Evolutionary conservation across 2,329 filamentous ascomycete genomes (phyloP).

Genomic region (Lizonia empirigonia): DNA sequence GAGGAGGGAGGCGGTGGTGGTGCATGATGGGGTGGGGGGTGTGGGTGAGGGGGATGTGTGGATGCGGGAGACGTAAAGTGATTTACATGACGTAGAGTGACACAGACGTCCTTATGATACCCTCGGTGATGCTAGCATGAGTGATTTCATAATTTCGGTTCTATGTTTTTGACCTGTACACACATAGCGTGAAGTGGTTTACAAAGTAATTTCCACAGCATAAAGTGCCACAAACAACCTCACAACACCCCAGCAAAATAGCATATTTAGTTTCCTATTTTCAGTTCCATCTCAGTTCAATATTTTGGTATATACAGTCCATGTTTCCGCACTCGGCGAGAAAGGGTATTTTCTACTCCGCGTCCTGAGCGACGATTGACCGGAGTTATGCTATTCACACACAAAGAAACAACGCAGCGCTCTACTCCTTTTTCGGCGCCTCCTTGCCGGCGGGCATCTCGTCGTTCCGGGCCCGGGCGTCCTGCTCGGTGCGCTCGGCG

Average conservation of each 20-base stretch:
- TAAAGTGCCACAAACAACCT: too few species aligned
- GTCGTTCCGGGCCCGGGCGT: slow-evolving; percentile 33
- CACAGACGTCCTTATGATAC: slow-evolving; percentile 12
- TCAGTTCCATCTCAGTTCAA: too few species aligned
- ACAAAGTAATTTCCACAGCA: too few species aligned
- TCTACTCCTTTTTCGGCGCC: slow-evolving; percentile 19
- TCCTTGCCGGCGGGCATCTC: slow-evolving; percentile 29
- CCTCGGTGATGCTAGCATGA: neutral
- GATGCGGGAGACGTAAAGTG: slow-evolving; percentile 58
- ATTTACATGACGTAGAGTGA: neutral
- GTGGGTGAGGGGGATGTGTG: slow-evolving; percentile 79
- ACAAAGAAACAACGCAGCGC: neutral
- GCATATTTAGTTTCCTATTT: too few species aligned
- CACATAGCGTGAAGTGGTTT: too few species aligned
- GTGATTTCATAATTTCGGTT: too few species aligned
- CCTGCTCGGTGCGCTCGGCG: slow-evolving; percentile 43
- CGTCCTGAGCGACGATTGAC: slow-evolving; percentile 1
- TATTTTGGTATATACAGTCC: slow-evolving; percentile 18
- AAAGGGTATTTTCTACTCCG: slow-evolving; percentile 16
- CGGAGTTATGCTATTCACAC: slow-evolving; percentile 11
- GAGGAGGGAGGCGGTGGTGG: slow-evolving; percentile 85
- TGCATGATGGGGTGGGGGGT: slow-evolving; percentile 82
- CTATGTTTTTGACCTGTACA: too few species aligned
- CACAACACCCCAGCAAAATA: too few species aligned
- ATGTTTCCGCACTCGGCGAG: neutral